phyloP scores from a whole-genome alignment of 2,329 filamentous ascomycete genomes.

The Xylaria sp. region DNA sequence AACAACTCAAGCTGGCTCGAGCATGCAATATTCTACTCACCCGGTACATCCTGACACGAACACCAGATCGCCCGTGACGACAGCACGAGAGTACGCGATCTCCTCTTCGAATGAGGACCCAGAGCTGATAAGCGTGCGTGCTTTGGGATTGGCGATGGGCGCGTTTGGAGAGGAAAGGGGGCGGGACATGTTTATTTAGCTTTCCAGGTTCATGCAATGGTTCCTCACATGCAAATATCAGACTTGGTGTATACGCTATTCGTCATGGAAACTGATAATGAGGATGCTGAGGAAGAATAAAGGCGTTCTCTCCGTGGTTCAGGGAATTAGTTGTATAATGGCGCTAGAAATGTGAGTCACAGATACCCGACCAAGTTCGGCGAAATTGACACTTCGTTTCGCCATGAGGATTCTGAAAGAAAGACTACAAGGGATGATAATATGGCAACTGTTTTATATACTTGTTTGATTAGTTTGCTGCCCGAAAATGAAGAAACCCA shows the following conservation, averaged over 20 bases:
- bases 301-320: neutral
- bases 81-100: constrained; percentile 37
- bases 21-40: constrained; percentile 12
- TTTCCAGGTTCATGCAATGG: neutral
- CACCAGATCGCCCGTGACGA: constrained; percentile 34
- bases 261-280: neutral
- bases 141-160: neutral
- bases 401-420: neutral
- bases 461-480: constrained; percentile 13
- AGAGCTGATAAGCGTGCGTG: constrained; percentile 35
- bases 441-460: constrained; percentile 32
- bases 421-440: neutral
- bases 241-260: neutral
- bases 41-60: constrained; percentile 39
- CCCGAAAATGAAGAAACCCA: constrained; percentile 15
- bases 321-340: neutral
- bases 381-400: neutral
- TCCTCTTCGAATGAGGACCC: constrained; percentile 35
- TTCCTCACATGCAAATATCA: neutral
- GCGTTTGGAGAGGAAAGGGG: neutral
- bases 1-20: neutral
- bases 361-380: constrained; percentile 3
- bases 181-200: neutral
- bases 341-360: constrained; percentile 19
- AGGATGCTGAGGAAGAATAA: neutral